These are phyloP conservation scores for Penicillium sclerotigenum DNA, from an alignment of 2,329 filamentous ascomycete species.

Conservation along the genomic window DNA sequence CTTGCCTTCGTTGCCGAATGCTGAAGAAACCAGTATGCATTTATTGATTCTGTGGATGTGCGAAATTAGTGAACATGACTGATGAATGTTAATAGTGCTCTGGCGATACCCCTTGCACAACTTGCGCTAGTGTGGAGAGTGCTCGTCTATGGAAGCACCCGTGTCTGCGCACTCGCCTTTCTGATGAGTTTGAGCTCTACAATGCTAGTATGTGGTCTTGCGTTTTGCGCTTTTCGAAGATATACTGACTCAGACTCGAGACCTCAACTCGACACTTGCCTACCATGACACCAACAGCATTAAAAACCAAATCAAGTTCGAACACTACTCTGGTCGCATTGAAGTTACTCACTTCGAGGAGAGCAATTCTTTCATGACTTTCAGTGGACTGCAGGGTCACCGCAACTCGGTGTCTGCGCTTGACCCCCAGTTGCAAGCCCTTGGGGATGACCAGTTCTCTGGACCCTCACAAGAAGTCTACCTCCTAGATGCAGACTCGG, in stretches of 20 bases:
- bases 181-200: conserved; percentile 58
- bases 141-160: conserved; percentile 60
- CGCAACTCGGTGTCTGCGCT: conserved; percentile 37
- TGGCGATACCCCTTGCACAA: conserved; percentile 57
- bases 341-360: conserved; percentile 56
- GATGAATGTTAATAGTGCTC: conserved; percentile 47
- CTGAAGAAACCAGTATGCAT: conserved; percentile 55
- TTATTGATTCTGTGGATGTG: neutral
- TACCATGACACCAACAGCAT: conserved; percentile 51
- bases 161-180: conserved; percentile 57
- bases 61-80: neutral
- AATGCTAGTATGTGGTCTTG: conserved; percentile 45
- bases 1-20: conserved; percentile 63
- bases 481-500: conserved; percentile 49
- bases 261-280: conserved; percentile 52
- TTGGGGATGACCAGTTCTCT: conserved; percentile 41
- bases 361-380: conserved; percentile 49
- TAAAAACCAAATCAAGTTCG: conserved; percentile 49
- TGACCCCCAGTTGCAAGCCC: conserved; percentile 42
- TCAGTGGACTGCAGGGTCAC: conserved; percentile 42
- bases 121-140: conserved; percentile 58
- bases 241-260: conserved; percentile 27
- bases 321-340: conserved; percentile 51
- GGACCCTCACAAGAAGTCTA: conserved; percentile 43
- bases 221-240: neutral